Conservation (phyloP, 164 flowering plant genomes). For the Tinospora cordifolia region DNA sequence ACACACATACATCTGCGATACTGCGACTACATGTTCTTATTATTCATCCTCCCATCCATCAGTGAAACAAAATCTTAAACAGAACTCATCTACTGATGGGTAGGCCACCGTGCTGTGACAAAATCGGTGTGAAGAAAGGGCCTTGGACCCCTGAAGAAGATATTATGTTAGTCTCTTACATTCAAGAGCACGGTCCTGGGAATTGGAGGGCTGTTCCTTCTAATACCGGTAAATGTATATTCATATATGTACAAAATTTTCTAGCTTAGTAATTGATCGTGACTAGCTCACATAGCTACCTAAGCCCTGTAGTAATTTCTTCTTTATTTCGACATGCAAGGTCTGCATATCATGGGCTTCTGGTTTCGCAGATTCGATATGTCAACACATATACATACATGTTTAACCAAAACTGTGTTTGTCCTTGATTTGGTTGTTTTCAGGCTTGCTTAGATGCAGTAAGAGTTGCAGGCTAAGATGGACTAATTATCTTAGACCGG, state of each 20-base stretch:
- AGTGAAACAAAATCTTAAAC: neutral
- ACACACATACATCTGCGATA: neutral
- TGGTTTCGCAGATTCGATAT: neutral
- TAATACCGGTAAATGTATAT: slow-evolving; percentile 48
- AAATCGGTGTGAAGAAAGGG: slow-evolving; percentile 84
- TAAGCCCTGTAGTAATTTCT: neutral
- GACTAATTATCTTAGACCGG: slow-evolving; percentile 96
- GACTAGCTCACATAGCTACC: no score
- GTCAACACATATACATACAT: neutral
- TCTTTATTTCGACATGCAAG: neutral
- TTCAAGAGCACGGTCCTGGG: slow-evolving; percentile 89
- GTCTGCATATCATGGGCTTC: neutral
- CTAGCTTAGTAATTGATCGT: no score
- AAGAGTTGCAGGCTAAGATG: slow-evolving; percentile 86
- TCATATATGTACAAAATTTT: no score
- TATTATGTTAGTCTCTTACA: slow-evolving; percentile 76
- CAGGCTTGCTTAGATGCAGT: slow-evolving; percentile 85
- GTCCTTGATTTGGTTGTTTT: slow-evolving; percentile 5
- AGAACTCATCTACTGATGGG: slow-evolving; percentile 66
- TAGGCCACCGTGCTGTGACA: slow-evolving; percentile 93
- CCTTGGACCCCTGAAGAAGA: slow-evolving; percentile 99
- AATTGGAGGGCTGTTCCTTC: slow-evolving; percentile 92
- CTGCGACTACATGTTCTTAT: neutral
- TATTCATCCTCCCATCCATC: neutral
- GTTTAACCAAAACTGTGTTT: neutral